A percentile compares a stretch with the other conserved stretches of the same genome.
Conservation (phyloP, 441 rosid species). For the Cnidoscolus chayamansa region DNA sequence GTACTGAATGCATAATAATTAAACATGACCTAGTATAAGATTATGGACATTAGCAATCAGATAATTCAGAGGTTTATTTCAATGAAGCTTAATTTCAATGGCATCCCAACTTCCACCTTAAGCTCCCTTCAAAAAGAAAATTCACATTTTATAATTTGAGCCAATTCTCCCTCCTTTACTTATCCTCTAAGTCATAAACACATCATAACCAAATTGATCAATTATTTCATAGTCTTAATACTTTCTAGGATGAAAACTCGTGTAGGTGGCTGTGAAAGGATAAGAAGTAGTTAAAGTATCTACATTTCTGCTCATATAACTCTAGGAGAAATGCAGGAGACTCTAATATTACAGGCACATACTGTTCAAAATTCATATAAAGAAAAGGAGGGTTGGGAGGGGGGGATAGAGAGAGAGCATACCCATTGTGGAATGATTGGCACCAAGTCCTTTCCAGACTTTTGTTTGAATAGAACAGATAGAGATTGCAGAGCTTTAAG, state of each 20-base stretch:
- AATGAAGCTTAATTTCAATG: neutral
- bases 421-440: constrained; percentile 92
- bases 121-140: neutral
- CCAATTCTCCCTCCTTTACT: neutral
- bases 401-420: constrained; percentile 11
- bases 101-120: neutral
- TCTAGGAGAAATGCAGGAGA: neutral
- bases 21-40: neutral
- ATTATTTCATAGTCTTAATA: neutral
- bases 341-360: neutral
- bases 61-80: neutral
- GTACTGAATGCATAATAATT: neutral
- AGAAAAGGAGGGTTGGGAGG: neutral
- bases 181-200: neutral
- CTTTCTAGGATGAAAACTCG: constrained; percentile 1
- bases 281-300: neutral
- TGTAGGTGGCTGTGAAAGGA: neutral
- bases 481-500: constrained; percentile 82
- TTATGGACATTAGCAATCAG: neutral
- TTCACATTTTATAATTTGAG: neutral
- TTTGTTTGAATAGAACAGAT: constrained; percentile 60
- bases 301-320: neutral
- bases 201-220: neutral
- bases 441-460: constrained; percentile 65
- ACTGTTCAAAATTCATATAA: neutral